These are phyloP conservation scores for Lactifluus pinguis DNA, from an alignment of 768 basidiomycete species.

Conservation along the genomic window DNA sequence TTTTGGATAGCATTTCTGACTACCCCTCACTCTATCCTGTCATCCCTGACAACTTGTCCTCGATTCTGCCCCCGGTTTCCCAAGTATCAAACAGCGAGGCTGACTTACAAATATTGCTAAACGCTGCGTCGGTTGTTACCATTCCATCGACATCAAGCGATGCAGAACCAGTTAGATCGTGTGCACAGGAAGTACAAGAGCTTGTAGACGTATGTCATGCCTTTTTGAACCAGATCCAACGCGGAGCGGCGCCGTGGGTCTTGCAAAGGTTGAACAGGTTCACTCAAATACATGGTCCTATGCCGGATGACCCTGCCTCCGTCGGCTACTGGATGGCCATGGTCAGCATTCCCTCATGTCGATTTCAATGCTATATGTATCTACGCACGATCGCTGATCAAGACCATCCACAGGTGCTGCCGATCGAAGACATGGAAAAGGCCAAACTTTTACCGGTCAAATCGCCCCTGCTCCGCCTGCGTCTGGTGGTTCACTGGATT, in stretches of 20 bases:
- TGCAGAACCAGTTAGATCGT: background rate
- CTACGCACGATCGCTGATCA: conserved; percentile 1
- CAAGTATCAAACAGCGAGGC: background rate
- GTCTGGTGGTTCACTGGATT: conserved; percentile 91
- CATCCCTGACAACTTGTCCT: background rate
- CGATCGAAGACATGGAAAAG: conserved; percentile 87
- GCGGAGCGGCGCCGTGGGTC: conserved; percentile 86
- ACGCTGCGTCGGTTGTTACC: background rate
- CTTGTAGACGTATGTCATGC: conserved; percentile 47
- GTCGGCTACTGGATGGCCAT: conserved; percentile 90
- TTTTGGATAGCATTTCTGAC: conserved; percentile 22
- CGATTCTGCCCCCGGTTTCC: conserved; percentile 6
- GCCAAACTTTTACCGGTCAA: conserved; percentile 78
- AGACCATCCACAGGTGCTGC: conserved; percentile 42
- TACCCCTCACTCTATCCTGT: conserved; percentile 13
- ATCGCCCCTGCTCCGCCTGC: conserved; percentile 65
- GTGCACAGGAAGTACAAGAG: conserved; percentile 19
- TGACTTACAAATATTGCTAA: background rate
- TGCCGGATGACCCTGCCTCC: conserved; percentile 59
- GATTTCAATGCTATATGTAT: background rate
- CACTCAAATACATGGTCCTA: conserved; percentile 64
- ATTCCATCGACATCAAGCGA: background rate
- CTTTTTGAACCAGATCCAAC: conserved; percentile 52
- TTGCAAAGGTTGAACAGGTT: conserved; percentile 79
- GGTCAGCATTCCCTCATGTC: conserved; percentile 29